Evolutionary conservation across 176 grass and related monocot genomes (phyloP), one percentile per base, ranked within the genome.

Genomic region (Juncus inflexus): DNA sequence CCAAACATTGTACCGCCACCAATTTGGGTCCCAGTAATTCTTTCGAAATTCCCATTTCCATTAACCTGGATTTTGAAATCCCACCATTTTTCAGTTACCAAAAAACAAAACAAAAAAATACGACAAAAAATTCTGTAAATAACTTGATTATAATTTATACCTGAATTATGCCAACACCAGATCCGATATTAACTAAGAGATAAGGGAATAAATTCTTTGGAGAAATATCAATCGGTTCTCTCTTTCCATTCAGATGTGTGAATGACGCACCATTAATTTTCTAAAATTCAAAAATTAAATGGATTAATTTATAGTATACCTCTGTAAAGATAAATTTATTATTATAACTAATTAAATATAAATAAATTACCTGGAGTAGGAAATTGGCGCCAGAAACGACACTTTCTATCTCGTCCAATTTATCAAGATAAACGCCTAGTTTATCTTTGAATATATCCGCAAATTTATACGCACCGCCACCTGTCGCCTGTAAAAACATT

Each of bases 1-100:
- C 92, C 92, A 75, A 89, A 97, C 70, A 97, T 97, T 50, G 87
- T 97, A 64, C 92, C 87, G 35, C 87, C 87, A 69, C 92, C 87
- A 42, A 97, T 84, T 76, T 97, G 92, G 8, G 92, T 97, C 52
- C 92, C 92, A 57, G 87, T 91, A 77, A 97, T 87, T 63, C 92
- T 85, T 86, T 97, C 87, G 79, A 89, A 97, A 28, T 79, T 97
- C 59, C 45, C 72, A 55, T 81, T 89, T 86, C 85, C 87, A 63
- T 81, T 91, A 36, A 97, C 87, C 92, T 97, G 72, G 56, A 91
- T 61, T 61, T 62, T 85, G 47, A 74, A 57, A 67, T 47, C 43
- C 43, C 43, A 9, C 43, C 43, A 47, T 28, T 28, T 28, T 28
- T 28, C 19, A 28, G 19, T 1, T 6, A 47, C 43, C 43, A 9